These are phyloP conservation scores for Wickerhamomyces chambardii DNA, from an alignment of 805 yeast genomes.

Conservation along the genomic window DNA sequence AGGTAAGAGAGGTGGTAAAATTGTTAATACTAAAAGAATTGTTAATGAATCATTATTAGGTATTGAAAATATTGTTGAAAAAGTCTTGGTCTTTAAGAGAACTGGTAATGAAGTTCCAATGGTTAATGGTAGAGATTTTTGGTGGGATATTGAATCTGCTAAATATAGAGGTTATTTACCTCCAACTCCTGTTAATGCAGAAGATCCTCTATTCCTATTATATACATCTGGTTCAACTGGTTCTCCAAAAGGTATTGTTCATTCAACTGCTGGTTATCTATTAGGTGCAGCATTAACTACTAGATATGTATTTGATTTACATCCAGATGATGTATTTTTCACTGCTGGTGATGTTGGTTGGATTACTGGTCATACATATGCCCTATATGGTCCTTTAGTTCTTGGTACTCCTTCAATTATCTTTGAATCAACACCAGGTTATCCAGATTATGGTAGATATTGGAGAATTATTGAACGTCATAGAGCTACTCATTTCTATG, in stretches of 20 bases:
- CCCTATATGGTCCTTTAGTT: constrained; percentile 70
- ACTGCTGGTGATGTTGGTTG: constrained; percentile 91
- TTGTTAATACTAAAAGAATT: constrained; percentile 71
- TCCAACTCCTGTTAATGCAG: constrained; percentile 70
- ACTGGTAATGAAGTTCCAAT: constrained; percentile 52
- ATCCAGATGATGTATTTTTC: constrained; percentile 64
- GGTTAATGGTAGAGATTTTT: constrained; percentile 53
- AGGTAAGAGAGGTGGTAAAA: constrained; percentile 76
- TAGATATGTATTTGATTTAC: constrained; percentile 69
- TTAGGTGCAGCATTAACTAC: constrained; percentile 68
- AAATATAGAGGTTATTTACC: constrained; percentile 54
- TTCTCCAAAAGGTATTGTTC: constrained; percentile 81
- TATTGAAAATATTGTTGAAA: constrained; percentile 51
- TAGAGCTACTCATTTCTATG: constrained; percentile 71
- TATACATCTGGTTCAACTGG: constrained; percentile 89
- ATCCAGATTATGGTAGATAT: constrained; percentile 71
- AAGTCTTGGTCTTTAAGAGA: constrained; percentile 67
- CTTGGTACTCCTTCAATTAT: constrained; percentile 74
- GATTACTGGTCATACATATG: constrained; percentile 87
- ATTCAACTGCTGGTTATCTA: constrained; percentile 72
- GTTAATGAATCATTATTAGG: constrained; percentile 70
- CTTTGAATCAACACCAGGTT: constrained; percentile 84
- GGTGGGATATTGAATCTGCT: constrained; percentile 66
- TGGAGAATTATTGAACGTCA: constrained; percentile 71
- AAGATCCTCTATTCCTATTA: constrained; percentile 72